Evolutionary conservation across 495 filamentous ascomycete genomes (phyloP).

Genomic region (Hyaloscypha hepaticicola): DNA sequence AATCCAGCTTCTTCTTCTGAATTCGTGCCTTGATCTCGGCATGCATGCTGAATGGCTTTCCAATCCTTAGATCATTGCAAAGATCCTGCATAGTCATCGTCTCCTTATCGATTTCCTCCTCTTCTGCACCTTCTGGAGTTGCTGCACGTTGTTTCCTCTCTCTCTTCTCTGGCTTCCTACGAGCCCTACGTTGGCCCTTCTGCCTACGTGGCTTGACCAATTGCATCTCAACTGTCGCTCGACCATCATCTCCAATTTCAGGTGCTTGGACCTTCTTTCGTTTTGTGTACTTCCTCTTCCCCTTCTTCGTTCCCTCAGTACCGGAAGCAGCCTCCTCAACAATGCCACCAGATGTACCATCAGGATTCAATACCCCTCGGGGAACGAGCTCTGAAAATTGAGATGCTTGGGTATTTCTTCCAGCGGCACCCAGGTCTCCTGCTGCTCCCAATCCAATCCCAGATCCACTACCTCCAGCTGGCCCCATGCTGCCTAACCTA

Average conservation of each 20-base stretch:
- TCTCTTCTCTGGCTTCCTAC: conserved; percentile 32
- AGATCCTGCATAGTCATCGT: conserved; percentile 81
- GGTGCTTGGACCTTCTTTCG: conserved; percentile 26
- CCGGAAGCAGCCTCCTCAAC: conserved; percentile 25
- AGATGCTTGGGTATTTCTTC: conserved; percentile 5
- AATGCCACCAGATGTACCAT: conserved; percentile 29
- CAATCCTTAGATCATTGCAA: conserved; percentile 71
- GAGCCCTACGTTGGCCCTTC: not conserved
- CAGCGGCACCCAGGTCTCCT: conserved; percentile 8
- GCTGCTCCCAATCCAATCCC: conserved; percentile 11
- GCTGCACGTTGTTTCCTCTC: conserved; percentile 44
- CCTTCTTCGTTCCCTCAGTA: conserved; percentile 21
- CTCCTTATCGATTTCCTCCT: conserved; percentile 63
- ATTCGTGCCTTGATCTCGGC: conserved; percentile 52
- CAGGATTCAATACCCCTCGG: conserved; percentile 26
- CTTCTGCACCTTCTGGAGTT: conserved; percentile 79
- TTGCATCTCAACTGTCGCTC: conserved; percentile 24
- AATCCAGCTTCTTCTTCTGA: conserved; percentile 41
- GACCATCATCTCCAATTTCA: conserved; percentile 24
- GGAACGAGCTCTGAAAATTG: conserved; percentile 23
- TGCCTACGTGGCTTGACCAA: conserved; percentile 13
- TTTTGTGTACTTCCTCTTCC: conserved; percentile 24
- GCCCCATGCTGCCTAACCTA: conserved; percentile 9
- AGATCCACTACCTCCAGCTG: conserved; percentile 9
- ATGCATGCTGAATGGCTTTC: conserved; percentile 74